Conservation (phyloP, 345 rosid genomes). For the Eucalyptus pauciflora region DNA sequence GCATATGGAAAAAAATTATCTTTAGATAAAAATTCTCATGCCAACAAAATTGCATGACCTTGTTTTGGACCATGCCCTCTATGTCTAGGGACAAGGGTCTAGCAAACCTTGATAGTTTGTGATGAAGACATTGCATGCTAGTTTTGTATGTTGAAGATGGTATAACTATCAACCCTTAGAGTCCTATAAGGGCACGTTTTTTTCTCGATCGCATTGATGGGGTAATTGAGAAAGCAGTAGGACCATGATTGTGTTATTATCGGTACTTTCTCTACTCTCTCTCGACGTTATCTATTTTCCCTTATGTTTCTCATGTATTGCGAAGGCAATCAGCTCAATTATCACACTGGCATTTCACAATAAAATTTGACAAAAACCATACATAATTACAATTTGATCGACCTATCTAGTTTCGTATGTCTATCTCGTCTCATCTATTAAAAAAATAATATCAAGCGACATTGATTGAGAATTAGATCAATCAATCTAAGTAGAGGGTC, state of each 20-base stretch:
- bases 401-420: no score
- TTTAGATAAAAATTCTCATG: not conserved
- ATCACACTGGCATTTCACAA: rapidly evolving
- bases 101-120: not conserved
- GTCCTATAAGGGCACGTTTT: not conserved
- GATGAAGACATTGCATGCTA: not conserved
- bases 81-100: not conserved
- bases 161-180: not conserved
- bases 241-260: not conserved
- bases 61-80: not conserved
- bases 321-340: not conserved
- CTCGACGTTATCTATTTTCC: not conserved
- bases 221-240: not conserved
- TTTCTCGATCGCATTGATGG: not conserved
- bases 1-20: not conserved
- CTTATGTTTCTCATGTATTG: not conserved
- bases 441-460: not conserved
- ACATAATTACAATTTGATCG: not conserved
- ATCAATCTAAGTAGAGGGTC: no score
- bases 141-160: not conserved
- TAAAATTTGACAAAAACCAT: not conserved
- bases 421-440: not conserved
- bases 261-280: not conserved
- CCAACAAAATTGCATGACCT: not conserved
- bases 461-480: no score